Base-by-base conservation (phyloP, 2,329 filamentous ascomycete species). In the Seiridium unicorne region DNA sequence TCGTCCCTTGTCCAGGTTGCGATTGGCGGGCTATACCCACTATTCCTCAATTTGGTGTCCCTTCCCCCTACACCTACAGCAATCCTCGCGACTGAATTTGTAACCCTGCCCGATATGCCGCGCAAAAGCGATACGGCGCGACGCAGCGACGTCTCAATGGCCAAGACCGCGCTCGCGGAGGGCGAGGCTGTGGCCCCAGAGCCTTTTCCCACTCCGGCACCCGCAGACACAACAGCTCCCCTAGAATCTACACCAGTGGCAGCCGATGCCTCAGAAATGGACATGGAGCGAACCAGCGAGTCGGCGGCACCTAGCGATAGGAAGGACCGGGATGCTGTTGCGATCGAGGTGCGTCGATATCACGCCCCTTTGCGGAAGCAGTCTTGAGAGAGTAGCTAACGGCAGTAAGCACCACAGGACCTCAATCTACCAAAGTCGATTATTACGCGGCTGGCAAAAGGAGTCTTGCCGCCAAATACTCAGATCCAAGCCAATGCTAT, bases 401-500 rank as follows among this genome's bases (percentile, higher is more conserved):
- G 38, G 35, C 9, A 53, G 10, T 9, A 38, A 32, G 47, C 7
- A 13, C 31, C 57, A 51, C 58, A 91, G 88, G 91, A 94, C 70
- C 84, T 93, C 60, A 88, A 82, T 62, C 81, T 95, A 11, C 91
- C 91, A 38, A 92, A 91, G 70, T 92, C 90, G 5, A 92, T 94
- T 75, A 88, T 94, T 65, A 90, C 89, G 57, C 83, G 91, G 58
- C 81, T 95, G 40, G 89, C 90, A 46, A 94, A 94, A 77, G 89
- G 90, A 46, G 90, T 92, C 5, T 79, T 95, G 4, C 91, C 91
- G 1, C 82, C 90, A 5, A 93, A 93, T 71, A 93, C 91, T 4
- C 89, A 92, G 74, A 91, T 94, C 54, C 90, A 94, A 72, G 91
- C 88, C 69, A 92, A 93, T 77, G 91, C 91, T 47, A 84, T 93